Percentiles rank a stretch among this genome's conserved stretches.
phyloP scores from a whole-genome alignment of 2,329 filamentous ascomycete genomes.

The Macroventuria anomochaeta region DNA sequence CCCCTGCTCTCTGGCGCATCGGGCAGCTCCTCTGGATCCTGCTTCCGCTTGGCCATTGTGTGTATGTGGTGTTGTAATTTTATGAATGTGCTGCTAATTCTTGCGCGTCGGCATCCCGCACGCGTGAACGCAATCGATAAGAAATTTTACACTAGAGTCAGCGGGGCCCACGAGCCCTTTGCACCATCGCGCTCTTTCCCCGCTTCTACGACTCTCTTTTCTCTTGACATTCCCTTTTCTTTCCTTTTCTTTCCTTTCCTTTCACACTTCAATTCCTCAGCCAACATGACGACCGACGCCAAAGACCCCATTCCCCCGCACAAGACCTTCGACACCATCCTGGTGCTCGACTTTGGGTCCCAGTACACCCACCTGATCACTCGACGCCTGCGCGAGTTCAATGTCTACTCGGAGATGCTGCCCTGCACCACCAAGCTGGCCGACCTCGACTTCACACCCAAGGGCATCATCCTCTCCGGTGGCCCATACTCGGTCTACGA shows the following conservation, averaged over 20 bases:
- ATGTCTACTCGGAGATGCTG: slow-evolving; percentile 86
- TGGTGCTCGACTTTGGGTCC: slow-evolving; percentile 75
- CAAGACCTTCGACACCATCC: slow-evolving; percentile 68
- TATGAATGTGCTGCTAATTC: slow-evolving; percentile 6
- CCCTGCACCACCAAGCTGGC: slow-evolving; percentile 83
- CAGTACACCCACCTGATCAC: slow-evolving; percentile 79
- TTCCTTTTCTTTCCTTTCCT: slow-evolving; percentile 11
- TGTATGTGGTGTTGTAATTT: slow-evolving; percentile 17
- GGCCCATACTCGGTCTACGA: slow-evolving; percentile 83
- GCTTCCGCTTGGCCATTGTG: slow-evolving; percentile 48
- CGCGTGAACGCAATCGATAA: slow-evolving; percentile 12
- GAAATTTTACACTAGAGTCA: slow-evolving; percentile 24
- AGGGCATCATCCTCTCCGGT: slow-evolving; percentile 80
- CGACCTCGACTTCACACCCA: slow-evolving; percentile 79
- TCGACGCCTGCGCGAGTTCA: slow-evolving; percentile 76
- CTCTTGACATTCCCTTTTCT: too few relatives aligned
- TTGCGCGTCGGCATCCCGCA: slow-evolving; percentile 7
- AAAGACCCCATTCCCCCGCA: slow-evolving; percentile 55
- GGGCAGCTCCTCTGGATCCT: slow-evolving; percentile 45
- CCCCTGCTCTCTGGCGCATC: slow-evolving; percentile 41
- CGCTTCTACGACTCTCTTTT: slow-evolving; percentile 7
- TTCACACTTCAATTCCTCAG: slow-evolving; percentile 16
- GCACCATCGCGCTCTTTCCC: slow-evolving; percentile 12
- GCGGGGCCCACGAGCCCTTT: slow-evolving; percentile 8
- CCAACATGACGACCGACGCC: slow-evolving; percentile 49